These are phyloP conservation scores for Sporothrix humicola DNA, from an alignment of 2,329 filamentous ascomycete species.

Conservation along the genomic window DNA sequence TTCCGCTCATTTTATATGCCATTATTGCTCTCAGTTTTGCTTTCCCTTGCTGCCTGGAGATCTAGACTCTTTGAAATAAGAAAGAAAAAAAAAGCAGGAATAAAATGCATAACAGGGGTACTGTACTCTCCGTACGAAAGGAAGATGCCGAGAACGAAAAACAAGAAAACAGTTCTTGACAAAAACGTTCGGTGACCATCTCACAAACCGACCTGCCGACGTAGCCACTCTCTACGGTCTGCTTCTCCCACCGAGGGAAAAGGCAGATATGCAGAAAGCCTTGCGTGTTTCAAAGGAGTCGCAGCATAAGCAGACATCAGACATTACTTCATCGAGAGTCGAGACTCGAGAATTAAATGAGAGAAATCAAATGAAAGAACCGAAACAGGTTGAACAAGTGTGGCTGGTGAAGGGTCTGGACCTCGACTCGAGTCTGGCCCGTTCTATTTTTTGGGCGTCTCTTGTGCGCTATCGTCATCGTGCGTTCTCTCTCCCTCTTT, in stretches of 20 bases:
- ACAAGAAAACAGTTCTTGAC: not conserved
- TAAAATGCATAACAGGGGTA: not conserved
- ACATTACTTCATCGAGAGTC: too few relatives aligned
- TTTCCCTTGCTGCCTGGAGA: slow-evolving; percentile 5
- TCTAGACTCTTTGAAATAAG: not conserved
- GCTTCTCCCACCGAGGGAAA: slow-evolving; percentile 7
- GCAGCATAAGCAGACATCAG: too few relatives aligned
- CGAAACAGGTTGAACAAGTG: slow-evolving; percentile 6
- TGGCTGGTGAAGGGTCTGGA: slow-evolving; percentile 2
- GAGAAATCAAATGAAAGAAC: not conserved
- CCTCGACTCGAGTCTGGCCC: slow-evolving; percentile 5
- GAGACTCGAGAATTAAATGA: too few relatives aligned
- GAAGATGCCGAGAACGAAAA: not conserved
- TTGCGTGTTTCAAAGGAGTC: not conserved
- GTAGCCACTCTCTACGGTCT: too few relatives aligned
- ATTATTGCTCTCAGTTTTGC: not conserved
- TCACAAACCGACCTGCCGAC: not conserved
- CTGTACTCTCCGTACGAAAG: not conserved
- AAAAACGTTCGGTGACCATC: not conserved
- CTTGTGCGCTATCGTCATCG: not conserved
- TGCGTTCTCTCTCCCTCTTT: not conserved
- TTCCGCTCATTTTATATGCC: not conserved
- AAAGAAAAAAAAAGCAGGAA: not conserved
- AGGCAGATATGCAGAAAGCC: slow-evolving; percentile 14
- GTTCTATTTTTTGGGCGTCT: not conserved